Base-by-base conservation (phyloP, 331 rosid genomes). In the Pyracantha coccinea region DNA sequence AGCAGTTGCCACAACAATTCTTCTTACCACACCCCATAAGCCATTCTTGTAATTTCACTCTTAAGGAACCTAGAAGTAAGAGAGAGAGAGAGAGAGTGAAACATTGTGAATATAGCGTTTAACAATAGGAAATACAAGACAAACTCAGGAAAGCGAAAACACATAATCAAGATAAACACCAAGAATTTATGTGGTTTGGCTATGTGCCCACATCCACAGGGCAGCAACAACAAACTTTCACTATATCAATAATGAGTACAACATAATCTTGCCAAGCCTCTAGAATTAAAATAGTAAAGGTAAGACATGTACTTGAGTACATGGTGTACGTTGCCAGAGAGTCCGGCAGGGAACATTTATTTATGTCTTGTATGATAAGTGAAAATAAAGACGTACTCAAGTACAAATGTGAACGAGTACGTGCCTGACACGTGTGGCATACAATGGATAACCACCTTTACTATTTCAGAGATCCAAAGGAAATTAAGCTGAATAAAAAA, bases 31-130 rank as follows among this genome's bases (percentile, higher is more conserved):
- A 87, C 65, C 96, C 97, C 71, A 66, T 84, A 58, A 91, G 88
- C 98, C 97, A 94, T 41, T 68, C 77, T 81, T 87, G 93, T 79
- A 91, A 53, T 79, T 83, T 74, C 61, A 35, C 78, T 83, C 97
- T 85, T 81, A 90, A 87, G 67, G 82, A 86, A 80, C 97, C 98
- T 94, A 84, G 41, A 64, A 24, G 33, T 38, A 31, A 13, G 44
- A 41, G 57, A 66, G 78, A 24, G 63, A 28, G 67, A 35, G 41
- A 8, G 38, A 33, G 41, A 38, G 45, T 1, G 1, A 38, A 38
- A 38, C 15, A 0, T 38, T 38, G 15, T 38, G 47, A 38, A 38
- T 38, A 10, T 38, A 0, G 47, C 15, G 0, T 38, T 38, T 38
- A 38, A 38, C 4, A 38, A 38, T 38, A 0, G 47, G 47, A 38